Percentiles rank a stretch among this genome's conserved stretches.
These are phyloP conservation scores for Avena atlantica DNA, from an alignment of 176 grass and related monocot species.

Conservation along the genomic window DNA sequence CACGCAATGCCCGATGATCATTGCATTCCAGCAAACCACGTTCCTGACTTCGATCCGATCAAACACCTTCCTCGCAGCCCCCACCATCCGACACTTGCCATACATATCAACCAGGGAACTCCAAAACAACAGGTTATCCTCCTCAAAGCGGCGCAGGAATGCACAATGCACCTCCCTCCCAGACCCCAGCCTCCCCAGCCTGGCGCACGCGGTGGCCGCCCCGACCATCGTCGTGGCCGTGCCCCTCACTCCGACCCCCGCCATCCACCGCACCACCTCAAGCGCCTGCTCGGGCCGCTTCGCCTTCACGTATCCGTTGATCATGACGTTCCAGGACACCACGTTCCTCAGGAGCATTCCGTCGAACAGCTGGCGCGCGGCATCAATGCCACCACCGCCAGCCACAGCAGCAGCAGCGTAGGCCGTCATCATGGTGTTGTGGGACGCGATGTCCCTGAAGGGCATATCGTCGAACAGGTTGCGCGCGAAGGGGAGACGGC, in stretches of 20 bases:
- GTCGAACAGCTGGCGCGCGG: constrained; percentile 47
- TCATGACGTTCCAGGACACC: constrained; percentile 69
- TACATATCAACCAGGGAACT: constrained; percentile 69
- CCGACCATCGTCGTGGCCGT: constrained; percentile 39
- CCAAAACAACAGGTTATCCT: constrained; percentile 65
- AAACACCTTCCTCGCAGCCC: constrained; percentile 56
- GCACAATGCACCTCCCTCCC: constrained; percentile 57
- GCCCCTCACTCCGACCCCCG: constrained; percentile 27
- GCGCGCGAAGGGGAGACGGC: constrained; percentile 29
- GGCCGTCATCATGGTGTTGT: constrained; percentile 61
- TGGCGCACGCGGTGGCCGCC: constrained; percentile 49
- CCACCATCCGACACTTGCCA: constrained; percentile 48
- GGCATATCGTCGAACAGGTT: constrained; percentile 65
- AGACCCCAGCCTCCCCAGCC: constrained; percentile 42
- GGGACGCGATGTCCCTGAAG: constrained; percentile 50
- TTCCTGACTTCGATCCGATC: constrained; percentile 48
- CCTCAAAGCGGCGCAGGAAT: constrained; percentile 55
- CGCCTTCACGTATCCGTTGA: constrained; percentile 48
- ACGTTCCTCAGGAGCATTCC: constrained; percentile 56
- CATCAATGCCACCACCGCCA: constrained; percentile 12
- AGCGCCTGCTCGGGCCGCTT: constrained; percentile 44
- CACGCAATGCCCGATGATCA: constrained; percentile 67
- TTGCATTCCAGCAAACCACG: constrained; percentile 66
- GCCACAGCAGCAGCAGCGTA: neutral
- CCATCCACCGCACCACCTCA: constrained; percentile 57